Conservation (phyloP, 2,329 filamentous ascomycete genomes). For the Lachnellula cervina region DNA sequence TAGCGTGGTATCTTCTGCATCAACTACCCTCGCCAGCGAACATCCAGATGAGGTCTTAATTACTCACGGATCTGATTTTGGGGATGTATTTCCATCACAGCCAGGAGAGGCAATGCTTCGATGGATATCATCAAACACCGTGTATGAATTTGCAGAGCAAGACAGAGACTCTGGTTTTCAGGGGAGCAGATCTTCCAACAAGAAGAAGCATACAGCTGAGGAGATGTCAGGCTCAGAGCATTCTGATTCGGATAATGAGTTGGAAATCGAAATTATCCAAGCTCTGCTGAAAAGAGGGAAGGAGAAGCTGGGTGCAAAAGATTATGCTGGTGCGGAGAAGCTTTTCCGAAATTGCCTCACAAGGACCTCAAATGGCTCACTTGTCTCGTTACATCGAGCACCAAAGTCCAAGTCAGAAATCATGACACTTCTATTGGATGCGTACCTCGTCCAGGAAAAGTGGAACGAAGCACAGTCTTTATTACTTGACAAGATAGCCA, state of each 20-base stretch:
- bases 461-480: constrained; percentile 12
- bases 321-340: constrained; percentile 9
- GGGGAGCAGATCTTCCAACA: neutral
- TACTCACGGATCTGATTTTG: constrained; percentile 10
- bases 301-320: constrained; percentile 9
- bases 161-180: neutral
- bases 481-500: constrained; percentile 8
- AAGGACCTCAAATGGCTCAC: neutral
- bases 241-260: constrained; percentile 12
- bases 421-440: neutral
- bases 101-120: constrained; percentile 11
- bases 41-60: neutral
- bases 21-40: constrained; percentile 4
- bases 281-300: constrained; percentile 11
- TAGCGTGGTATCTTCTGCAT: constrained; percentile 8
- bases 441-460: constrained; percentile 8
- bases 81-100: constrained; percentile 8
- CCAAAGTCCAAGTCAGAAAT: constrained; percentile 1
- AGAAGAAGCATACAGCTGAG: neutral
- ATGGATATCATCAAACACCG: constrained; percentile 13
- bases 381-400: neutral
- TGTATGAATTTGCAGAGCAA: constrained; percentile 13
- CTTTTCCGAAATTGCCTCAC: constrained; percentile 12
- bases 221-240: constrained; percentile 1
- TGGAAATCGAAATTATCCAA: constrained; percentile 11